Evolutionary conservation across 495 filamentous ascomycete genomes (phyloP).

Genomic region (Neurospora sp.): DNA sequence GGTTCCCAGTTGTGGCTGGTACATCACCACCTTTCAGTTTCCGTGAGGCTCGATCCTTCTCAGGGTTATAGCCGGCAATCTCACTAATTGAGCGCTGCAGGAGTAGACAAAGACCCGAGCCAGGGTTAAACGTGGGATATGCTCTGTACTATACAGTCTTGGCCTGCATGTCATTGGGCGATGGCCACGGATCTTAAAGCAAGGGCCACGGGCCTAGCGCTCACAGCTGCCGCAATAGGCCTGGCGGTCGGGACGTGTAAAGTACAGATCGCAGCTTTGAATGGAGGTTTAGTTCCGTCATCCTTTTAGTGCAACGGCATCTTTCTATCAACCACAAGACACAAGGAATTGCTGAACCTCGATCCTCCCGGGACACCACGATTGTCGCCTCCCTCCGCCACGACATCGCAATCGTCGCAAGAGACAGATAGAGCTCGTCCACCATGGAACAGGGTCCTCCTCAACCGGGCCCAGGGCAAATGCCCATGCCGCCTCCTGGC

Average conservation of each 20-base stretch:
- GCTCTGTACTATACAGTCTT: neutral
- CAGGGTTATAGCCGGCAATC: neutral
- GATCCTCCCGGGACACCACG: neutral
- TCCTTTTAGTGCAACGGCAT: neutral
- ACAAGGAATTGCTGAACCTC: neutral
- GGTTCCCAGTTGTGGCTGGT: neutral
- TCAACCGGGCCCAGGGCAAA: slow-evolving; percentile 17
- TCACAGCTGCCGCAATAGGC: neutral
- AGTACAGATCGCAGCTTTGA: neutral
- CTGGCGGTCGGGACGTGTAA: neutral
- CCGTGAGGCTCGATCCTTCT: neutral
- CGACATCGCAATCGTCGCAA: neutral
- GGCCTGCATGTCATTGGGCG: neutral
- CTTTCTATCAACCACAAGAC: neutral
- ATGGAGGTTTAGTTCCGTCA: neutral
- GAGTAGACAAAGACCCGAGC: neutral
- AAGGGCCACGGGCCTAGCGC: neutral
- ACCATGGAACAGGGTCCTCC: slow-evolving; percentile 3
- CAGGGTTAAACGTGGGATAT: neutral
- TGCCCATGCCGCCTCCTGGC: slow-evolving; percentile 32
- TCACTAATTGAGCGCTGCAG: neutral
- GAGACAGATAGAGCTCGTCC: slow-evolving; percentile 6
- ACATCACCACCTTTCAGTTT: neutral
- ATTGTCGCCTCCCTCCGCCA: too few species aligned
- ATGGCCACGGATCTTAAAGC: neutral